Evolutionary conservation across 2,329 filamentous ascomycete species (phyloP), one percentile per base, ranked within the genome.

Genomic region (Alternaria sp.): DNA sequence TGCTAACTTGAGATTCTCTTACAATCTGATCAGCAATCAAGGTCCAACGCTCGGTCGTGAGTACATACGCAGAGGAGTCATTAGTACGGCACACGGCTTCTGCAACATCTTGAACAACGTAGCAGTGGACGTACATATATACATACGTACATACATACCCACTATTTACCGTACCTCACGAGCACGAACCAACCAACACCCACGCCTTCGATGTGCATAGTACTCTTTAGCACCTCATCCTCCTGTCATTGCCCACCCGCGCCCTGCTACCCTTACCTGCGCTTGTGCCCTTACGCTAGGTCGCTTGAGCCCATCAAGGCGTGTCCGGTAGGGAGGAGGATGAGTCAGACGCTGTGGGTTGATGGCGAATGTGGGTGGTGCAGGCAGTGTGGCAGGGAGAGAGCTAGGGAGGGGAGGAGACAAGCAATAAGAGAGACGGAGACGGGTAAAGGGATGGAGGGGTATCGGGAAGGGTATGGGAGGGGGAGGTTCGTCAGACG

Each of bases 191-290:
- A 11, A 11, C 9, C 28, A 30, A 16, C 32, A 32, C 10, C 9
- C 10, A 32, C 32, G 6, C 32, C 5, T 12, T 9, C 27, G 32
- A 76, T 75, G 74, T 77, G 73, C 55, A 38, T 54, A 28, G 62
- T 74, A 30, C 38, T 69, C 45, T 77, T 73, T n/a, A 41, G 49
- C 14, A 45, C 54, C 14, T 56, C 46, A 20, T 72, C 52, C 4
- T 54, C 46, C 9, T 77, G 74, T 57, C 60, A 63, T n/a, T 77
- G 74, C 32, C 70, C 73, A 2, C 68, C 72, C 0, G 36, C 41
- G 10, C 72, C 71, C 3, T 46, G 49, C 12, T 58, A 44, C 10
- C 72, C 71, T 0, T 70, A 72, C 57, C 48, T 69, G 10, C 62
- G 65, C 10, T 59, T 64, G 11, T 74, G 73, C 22, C 11, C 34